A percentile compares a stretch with the other conserved stretches of the same genome.
Evolutionary conservation across 352 stramenopile species (phyloP).

Genomic region (Globisporangium spinosum): DNA sequence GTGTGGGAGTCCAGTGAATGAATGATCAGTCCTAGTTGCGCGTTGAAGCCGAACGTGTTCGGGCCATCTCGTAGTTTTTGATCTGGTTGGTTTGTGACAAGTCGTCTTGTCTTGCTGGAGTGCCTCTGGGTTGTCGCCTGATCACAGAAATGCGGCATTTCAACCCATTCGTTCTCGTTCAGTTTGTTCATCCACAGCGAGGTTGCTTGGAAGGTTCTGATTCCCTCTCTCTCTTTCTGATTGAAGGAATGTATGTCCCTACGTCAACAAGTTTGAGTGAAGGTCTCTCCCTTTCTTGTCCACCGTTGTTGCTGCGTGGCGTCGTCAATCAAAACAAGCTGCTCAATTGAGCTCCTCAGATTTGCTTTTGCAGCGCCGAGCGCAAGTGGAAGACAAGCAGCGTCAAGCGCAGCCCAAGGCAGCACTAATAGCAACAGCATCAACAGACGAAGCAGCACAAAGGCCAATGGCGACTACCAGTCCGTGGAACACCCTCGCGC

Average conservation of each 20-base stretch:
- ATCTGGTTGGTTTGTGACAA: background rate
- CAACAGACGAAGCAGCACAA: background rate
- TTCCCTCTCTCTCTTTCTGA: background rate
- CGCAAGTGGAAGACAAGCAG: background rate
- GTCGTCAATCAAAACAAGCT: background rate
- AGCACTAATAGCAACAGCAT: conserved; percentile 2
- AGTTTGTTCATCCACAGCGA: background rate
- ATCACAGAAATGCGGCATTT: background rate
- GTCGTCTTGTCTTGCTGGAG: background rate
- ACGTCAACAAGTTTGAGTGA: conserved; percentile 10
- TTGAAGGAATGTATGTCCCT: background rate
- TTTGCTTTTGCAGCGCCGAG: conserved; percentile 4
- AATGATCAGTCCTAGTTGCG: no score
- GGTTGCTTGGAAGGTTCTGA: conserved; percentile 8
- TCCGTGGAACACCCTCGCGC: conserved; percentile 8
- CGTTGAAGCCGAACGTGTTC: background rate
- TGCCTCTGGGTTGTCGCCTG: background rate
- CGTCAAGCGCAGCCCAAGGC: background rate
- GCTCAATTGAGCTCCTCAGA: conserved; percentile 13
- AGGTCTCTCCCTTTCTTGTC: conserved; percentile 1
- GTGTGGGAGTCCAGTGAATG: no score
- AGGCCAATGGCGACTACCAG: conserved; percentile 12
- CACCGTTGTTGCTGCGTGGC: background rate
- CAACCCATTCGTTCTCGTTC: background rate
- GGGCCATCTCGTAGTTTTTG: background rate